phyloP scores from a whole-genome alignment of 441 rosid species.

The Sinapis alba region DNA sequence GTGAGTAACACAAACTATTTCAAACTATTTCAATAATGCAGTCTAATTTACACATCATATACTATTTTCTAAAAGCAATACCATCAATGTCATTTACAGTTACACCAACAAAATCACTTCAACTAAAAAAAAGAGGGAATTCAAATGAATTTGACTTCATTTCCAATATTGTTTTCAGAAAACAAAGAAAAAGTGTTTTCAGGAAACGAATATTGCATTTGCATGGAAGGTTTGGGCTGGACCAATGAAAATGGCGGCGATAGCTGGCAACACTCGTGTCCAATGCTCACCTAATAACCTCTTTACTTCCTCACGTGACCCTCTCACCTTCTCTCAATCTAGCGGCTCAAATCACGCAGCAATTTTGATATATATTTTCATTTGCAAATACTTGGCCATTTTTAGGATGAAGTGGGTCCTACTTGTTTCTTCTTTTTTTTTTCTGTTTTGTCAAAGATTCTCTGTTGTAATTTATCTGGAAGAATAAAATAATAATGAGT shows the following conservation, averaged over 20 bases:
- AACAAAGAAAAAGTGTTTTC: neutral
- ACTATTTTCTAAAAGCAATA: neutral
- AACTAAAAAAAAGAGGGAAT: neutral
- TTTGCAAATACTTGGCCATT: conserved; percentile 3
- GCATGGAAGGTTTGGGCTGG: conserved; percentile 30
- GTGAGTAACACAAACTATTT: neutral
- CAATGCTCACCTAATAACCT: neutral
- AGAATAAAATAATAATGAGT: neutral
- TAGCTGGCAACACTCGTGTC: conserved; percentile 34
- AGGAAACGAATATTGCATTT: conserved; percentile 21
- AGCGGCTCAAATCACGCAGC: conserved; percentile 30
- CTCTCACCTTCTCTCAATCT: conserved; percentile 18
- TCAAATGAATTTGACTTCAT: neutral
- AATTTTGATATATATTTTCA: neutral
- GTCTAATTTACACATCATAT: neutral
- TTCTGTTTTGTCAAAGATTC: conserved; percentile 5
- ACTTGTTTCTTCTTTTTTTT: neutral
- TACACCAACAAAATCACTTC: neutral
- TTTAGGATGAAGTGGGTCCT: neutral
- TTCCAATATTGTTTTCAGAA: neutral
- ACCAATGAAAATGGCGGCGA: conserved; percentile 30
- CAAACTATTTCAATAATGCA: neutral
- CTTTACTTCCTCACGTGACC: conserved; percentile 39
- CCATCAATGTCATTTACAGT: neutral
- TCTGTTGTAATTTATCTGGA: neutral